These are phyloP conservation scores for Eremothecium sinecaudum DNA, from an alignment of 1,139 yeast genomes.

Conservation along the genomic window DNA sequence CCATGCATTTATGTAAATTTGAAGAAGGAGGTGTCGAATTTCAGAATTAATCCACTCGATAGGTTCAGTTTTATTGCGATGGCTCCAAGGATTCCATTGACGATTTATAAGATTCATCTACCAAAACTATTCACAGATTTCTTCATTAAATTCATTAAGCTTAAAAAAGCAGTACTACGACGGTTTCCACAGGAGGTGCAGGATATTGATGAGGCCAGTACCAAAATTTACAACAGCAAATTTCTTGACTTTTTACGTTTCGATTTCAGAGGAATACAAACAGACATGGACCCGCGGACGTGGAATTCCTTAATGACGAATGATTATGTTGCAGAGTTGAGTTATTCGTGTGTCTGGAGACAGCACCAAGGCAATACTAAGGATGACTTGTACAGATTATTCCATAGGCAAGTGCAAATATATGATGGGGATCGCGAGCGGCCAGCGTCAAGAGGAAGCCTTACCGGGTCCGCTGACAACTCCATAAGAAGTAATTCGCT, in stretches of 20 bases:
- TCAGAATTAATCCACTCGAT: slow-evolving; percentile 25
- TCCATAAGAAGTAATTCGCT: slow-evolving; percentile 5
- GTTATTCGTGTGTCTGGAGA: slow-evolving; percentile 21
- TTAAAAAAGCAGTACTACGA: slow-evolving; percentile 6
- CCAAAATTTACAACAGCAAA: slow-evolving; percentile 4
- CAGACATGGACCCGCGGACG: slow-evolving; percentile 6
- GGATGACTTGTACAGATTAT: slow-evolving; percentile 15
- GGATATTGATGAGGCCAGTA: slow-evolving; percentile 8
- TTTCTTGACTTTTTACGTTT: slow-evolving; percentile 7
- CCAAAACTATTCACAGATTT: slow-evolving; percentile 19
- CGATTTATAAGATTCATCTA: slow-evolving; percentile 20
- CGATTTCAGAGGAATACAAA: slow-evolving; percentile 5
- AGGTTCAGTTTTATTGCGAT: slow-evolving; percentile 20
- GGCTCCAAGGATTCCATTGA: slow-evolving; percentile 17
- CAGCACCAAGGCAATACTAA: slow-evolving; percentile 16
- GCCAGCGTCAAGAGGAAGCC: slow-evolving; percentile 5
- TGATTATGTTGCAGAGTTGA: slow-evolving; percentile 17
- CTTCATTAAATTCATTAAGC: slow-evolving; percentile 10
- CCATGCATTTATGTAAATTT: slow-evolving; percentile 20
- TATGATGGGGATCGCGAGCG: slow-evolving; percentile 3
- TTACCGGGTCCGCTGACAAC: slow-evolving; percentile 1
- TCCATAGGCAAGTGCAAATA: slow-evolving; percentile 8
- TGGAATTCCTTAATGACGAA: slow-evolving; percentile 8
- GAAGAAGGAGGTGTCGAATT: slow-evolving; percentile 17
- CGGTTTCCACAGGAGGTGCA: slow-evolving; percentile 4